Evolutionary conservation across 768 basidiomycete genomes (phyloP).

Genomic region (Tylopilus sp.): DNA sequence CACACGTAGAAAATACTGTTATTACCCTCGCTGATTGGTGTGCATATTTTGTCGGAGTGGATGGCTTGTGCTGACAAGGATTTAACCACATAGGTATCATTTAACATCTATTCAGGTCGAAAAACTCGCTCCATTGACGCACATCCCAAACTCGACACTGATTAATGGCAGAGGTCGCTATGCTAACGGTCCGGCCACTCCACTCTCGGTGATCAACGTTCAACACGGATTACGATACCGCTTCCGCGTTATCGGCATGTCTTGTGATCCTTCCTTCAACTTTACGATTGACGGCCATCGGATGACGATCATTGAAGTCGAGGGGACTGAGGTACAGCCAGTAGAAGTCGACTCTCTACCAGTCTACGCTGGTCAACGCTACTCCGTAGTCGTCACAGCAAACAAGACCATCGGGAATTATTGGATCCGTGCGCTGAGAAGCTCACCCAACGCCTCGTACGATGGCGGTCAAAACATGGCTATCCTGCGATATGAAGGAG

Average conservation of each 20-base stretch:
- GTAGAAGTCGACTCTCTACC: background rate
- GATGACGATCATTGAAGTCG: background rate
- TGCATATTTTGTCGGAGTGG: background rate
- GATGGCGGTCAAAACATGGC: background rate
- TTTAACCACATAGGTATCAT: conserved; percentile 4
- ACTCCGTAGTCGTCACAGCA: background rate
- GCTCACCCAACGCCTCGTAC: conserved; percentile 18
- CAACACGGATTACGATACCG: conserved; percentile 44
- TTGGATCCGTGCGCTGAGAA: conserved; percentile 47
- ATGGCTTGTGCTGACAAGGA: background rate
- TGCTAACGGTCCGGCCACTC: conserved; percentile 34
- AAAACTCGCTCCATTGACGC: background rate
- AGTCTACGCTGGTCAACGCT: conserved; percentile 28
- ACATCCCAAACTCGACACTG: conserved; percentile 40
- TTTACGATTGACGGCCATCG: conserved; percentile 3
- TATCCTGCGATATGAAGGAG: background rate
- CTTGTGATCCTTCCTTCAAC: conserved; percentile 37
- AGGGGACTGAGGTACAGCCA: background rate
- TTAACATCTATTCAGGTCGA: background rate
- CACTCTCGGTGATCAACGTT: conserved; percentile 46
- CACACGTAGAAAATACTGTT: conserved; percentile 35
- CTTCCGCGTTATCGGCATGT: conserved; percentile 48
- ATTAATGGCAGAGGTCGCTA: conserved; percentile 54
- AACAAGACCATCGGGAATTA: conserved; percentile 46
- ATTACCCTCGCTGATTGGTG: conserved; percentile 1